Evolutionary conservation across 345 rosid genomes (phyloP), one percentile per base, ranked within the genome.

Genomic region (Rhizophora apiculata): DNA sequence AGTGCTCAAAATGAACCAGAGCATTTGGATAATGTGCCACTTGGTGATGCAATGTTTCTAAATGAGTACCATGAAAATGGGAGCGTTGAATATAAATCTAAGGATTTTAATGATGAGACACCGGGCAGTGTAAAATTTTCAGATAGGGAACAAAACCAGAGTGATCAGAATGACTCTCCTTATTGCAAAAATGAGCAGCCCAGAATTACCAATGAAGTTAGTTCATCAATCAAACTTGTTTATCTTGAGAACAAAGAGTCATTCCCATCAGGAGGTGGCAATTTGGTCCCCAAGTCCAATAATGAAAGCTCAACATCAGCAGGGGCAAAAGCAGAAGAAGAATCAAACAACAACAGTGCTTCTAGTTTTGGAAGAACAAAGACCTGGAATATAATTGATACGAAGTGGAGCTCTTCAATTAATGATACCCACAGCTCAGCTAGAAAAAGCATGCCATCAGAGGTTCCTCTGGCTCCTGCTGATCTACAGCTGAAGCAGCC

Each of bases 401-500:
- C 69, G 26, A 60, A 30, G 39, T 71, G 54, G 59, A 67, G 15
- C 64, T 29, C 52, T 61, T 64, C 73, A 52, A 29, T 30, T 67
- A 58, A 59, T 55, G 9, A 74, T 67, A 53, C 71, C 55, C 49
- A 54, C 37, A 60, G n/a, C 63, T 72, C 56, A 20, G 64, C 65
- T 55, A 65, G 58, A 16, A 80, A 74, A 57, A 63, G 68, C 67
- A 54, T 60, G 58, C 64, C 70, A 22, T 63, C 73, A 0, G 81
- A 63, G 54, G 21, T 29, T 64, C 20, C 30, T 72, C 11, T 30
- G 34, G 36, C 73, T 58, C 70, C 80, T 22, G 48, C 77, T 55
- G 64, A 63, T 60, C 78, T 75, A 65, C 80, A 48, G 39, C 71
- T 24, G 27, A 71, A 78, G 68, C 75, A 69, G 68, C 54, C 61